Conservation (phyloP, 169 alveolate species). For the Pseudocohnilembus persalinus region DNA sequence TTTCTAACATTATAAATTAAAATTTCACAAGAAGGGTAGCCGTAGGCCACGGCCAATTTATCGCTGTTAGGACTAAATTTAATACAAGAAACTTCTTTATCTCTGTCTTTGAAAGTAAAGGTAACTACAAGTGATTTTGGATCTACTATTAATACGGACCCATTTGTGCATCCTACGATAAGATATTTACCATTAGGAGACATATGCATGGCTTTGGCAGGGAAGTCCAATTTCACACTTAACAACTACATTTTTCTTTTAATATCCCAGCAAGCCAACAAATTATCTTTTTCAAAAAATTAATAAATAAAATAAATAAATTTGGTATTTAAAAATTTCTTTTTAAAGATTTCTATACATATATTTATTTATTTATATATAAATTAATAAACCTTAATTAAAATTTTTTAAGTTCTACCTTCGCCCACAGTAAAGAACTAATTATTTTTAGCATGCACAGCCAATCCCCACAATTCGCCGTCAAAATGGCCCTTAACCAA, state of each 20-base stretch:
- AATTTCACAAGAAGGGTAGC: constrained; percentile 75
- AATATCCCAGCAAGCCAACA: constrained; percentile 78
- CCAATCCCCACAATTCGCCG: constrained; percentile 84
- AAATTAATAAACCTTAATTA: no score
- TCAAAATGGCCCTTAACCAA: constrained; percentile 73
- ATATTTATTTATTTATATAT: no score
- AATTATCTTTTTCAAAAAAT: no score
- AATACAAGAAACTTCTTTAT: constrained; percentile 63
- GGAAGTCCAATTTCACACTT: constrained; percentile 63
- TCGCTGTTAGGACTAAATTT: constrained; percentile 74
- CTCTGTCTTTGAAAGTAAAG: constrained; percentile 66
- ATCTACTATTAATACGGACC: constrained; percentile 71
- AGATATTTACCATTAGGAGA: constrained; percentile 64
- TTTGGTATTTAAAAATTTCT: no score
- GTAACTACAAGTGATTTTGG: constrained; percentile 58
- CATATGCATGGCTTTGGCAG: constrained; percentile 64
- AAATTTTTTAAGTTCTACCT: no score
- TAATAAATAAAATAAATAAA: no score
- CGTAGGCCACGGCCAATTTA: constrained; percentile 71
- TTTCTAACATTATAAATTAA: constrained; percentile 67
- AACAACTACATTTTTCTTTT: constrained; percentile 44
- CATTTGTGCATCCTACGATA: constrained; percentile 81
- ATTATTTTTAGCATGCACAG: constrained; percentile 70
- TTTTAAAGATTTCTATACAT: no score
- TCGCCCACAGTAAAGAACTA: constrained; percentile 80